phyloP scores from a whole-genome alignment of 192 early-diverging fungal species.

The Entomortierella beljakovae region DNA sequence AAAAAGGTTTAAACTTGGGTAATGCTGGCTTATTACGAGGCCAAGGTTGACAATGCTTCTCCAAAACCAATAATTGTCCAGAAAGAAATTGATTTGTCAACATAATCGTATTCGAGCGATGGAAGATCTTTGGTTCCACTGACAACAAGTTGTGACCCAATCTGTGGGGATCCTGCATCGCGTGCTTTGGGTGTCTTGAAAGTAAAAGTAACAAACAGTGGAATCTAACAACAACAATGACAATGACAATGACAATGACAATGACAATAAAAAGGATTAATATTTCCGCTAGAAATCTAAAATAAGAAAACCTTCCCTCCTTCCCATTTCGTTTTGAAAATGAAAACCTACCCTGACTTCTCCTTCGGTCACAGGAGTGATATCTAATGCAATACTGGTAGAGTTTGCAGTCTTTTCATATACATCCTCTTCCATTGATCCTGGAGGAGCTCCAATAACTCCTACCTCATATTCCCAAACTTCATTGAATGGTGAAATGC shows the following conservation, averaged over 20 bases:
- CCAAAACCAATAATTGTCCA: conserved; percentile 74
- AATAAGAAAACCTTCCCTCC: not conserved
- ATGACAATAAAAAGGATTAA: not conserved
- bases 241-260: not conserved
- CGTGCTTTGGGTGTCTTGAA: conserved; percentile 53
- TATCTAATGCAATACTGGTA: conserved; percentile 68
- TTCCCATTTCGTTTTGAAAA: not conserved
- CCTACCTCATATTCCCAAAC: conserved; percentile 81
- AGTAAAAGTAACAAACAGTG: conserved; percentile 67
- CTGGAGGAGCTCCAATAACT: conserved; percentile 29
- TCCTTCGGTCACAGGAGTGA: conserved; percentile 63
- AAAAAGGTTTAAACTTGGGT: not conserved
- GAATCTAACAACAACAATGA: conserved; percentile 60
- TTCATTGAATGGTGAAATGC: conserved; percentile 79
- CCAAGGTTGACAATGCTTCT: conserved; percentile 38
- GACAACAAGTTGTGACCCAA: conserved; percentile 34
- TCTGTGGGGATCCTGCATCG: conserved; percentile 39
- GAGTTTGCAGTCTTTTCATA: conserved; percentile 73
- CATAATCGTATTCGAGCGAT: conserved; percentile 42
- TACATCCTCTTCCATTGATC: conserved; percentile 60
- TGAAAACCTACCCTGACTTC: conserved; percentile 60
- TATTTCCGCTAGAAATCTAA: too few species aligned
- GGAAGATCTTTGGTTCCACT: conserved; percentile 26
- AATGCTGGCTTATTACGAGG: conserved; percentile 3
- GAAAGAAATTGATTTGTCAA: conserved; percentile 63